Conservation (phyloP, 2,329 filamentous ascomycete species). For the Fusarium mundagurra region DNA sequence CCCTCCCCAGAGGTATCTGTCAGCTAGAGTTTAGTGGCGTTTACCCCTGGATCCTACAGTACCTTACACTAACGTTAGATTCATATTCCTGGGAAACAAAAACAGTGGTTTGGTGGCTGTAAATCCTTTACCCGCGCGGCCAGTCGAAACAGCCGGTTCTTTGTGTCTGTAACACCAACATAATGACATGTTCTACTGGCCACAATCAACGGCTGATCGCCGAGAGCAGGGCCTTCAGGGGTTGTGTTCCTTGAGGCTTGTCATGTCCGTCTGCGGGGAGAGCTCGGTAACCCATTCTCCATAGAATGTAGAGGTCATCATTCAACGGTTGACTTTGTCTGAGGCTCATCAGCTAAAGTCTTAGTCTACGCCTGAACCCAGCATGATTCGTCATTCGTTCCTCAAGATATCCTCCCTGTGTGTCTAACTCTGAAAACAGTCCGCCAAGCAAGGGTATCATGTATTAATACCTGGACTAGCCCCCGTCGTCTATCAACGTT, state of each 20-base stretch:
- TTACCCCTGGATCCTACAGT: slow-evolving; percentile 18
- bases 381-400: slow-evolving; percentile 18
- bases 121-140: slow-evolving; percentile 38
- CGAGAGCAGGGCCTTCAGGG: slow-evolving; percentile 16
- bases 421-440: slow-evolving; percentile 18
- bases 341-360: slow-evolving; percentile 30
- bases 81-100: background rate
- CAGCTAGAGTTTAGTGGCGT: slow-evolving; percentile 17
- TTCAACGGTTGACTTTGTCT: slow-evolving; percentile 20
- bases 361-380: slow-evolving; percentile 8
- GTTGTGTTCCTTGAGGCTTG: slow-evolving; percentile 2
- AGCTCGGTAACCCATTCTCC: background rate
- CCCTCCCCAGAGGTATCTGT: slow-evolving; percentile 16
- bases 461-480: slow-evolving; percentile 19
- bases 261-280: slow-evolving; percentile 18
- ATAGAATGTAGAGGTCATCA: slow-evolving; percentile 6
- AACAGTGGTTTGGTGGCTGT: background rate
- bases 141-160: slow-evolving; percentile 37
- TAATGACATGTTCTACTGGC: slow-evolving; percentile 28
- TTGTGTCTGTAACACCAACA: slow-evolving; percentile 36
- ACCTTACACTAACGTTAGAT: background rate
- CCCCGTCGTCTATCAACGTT: slow-evolving; percentile 16
- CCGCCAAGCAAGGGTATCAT: slow-evolving; percentile 1
- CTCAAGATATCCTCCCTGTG: slow-evolving; percentile 14
- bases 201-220: slow-evolving; percentile 22